Conservation (phyloP, 305 asterid species). For the Rubia tinctorum region DNA sequence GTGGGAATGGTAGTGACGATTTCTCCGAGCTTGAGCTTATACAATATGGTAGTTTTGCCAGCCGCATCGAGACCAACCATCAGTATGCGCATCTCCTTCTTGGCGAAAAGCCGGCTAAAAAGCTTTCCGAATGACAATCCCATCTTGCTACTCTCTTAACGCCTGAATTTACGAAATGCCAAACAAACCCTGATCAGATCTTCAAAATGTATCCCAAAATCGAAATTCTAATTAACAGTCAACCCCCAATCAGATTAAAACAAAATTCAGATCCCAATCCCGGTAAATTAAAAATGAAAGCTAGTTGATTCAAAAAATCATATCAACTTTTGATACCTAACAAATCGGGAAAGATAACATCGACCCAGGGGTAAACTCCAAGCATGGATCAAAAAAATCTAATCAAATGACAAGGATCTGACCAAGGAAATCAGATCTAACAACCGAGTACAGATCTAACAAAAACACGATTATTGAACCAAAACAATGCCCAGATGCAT, state of each 20-base stretch:
- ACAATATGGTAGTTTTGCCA: slow-evolving; percentile 94
- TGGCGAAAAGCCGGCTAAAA: slow-evolving; percentile 84
- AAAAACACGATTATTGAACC: neutral
- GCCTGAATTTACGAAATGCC: slow-evolving; percentile 21
- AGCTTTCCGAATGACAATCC: slow-evolving; percentile 43
- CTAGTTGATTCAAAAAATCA: neutral
- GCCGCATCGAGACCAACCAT: slow-evolving; percentile 98
- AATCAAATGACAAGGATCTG: neutral
- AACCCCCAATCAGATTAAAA: neutral
- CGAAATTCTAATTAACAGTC: neutral
- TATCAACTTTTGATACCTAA: neutral
- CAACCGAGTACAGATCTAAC: slow-evolving; percentile 25
- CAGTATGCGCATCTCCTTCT: slow-evolving; percentile 93
- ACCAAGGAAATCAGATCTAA: slow-evolving; percentile 21
- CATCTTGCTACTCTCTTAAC: slow-evolving; percentile 2
- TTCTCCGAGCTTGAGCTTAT: slow-evolving; percentile 98
- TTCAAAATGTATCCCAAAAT: neutral
- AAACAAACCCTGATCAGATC: neutral
- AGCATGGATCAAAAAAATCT: neutral
- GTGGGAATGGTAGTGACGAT: neutral
- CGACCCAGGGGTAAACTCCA: neutral
- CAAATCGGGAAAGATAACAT: neutral
- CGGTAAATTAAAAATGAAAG: neutral
- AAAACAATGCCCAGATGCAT: neutral
- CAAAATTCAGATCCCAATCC: neutral